Evolutionary conservation across 225 moss, liverwort and hornwort species (phyloP), one percentile per base, ranked within the genome.

Genomic region (Neckera pumila): DNA sequence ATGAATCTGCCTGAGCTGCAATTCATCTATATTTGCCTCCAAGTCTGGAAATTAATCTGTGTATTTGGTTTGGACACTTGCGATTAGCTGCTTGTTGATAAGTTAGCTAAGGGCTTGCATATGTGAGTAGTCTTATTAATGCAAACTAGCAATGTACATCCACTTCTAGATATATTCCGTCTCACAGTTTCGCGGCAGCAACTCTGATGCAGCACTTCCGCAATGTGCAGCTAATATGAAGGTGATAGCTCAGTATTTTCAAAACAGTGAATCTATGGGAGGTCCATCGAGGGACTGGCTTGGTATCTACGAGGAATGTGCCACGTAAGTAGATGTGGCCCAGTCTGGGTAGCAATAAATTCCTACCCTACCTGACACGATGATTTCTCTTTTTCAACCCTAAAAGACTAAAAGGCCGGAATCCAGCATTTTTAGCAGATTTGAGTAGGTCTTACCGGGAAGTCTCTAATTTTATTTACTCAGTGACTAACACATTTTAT

Each of bases 261-360:
- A 99, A 89, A 97, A 91, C 72, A 99, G 95, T 86, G 98, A 96
- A 88, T 92, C 96, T 61, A 79, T 96, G 90, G 98, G 98, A 90
- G 98, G 98, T 26, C 98, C 98, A 56, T 92, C 96, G 80, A 93
- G 95, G 75, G 97, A 99, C 86, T 99, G 98, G 98, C 47, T 98
- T 77, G 98, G 98, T 54, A 95, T 98, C 64, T 98, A 98, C 80
- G 92, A 98, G 84, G 98, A 98, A 85, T 97, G 97, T 90, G 92
- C 96, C 25, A 98, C 96, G 98, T 98, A 92, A 93, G 97, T 75
- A 78, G 70, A 87, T 79, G 67, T 45, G 38, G 17, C 76, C 84
- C 36, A 36, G 27, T 63, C 47, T 58, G 74, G 56, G 53, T 23
- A 73, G 67, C 15, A 65, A 65, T 27, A 59, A 30, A 79, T 45